Conservation (phyloP, 306 rosid species). For the Comarum palustre region DNA sequence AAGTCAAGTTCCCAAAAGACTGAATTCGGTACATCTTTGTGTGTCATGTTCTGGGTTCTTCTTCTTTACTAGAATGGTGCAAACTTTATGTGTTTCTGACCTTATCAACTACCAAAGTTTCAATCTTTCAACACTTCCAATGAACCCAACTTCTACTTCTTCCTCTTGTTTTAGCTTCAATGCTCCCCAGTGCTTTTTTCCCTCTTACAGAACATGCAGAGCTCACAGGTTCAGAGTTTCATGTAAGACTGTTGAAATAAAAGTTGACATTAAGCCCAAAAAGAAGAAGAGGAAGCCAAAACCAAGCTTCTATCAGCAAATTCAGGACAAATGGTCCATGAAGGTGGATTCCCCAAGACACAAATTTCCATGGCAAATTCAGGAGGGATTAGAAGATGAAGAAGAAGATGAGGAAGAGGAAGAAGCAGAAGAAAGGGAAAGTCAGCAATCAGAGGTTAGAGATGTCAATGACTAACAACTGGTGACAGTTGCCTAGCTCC, state of each 20-base stretch:
- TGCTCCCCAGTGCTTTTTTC: slow-evolving; percentile 34
- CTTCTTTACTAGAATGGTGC: no score
- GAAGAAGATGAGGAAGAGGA: slow-evolving; percentile 11
- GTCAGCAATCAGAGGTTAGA: no score
- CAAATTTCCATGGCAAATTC: slow-evolving; percentile 70
- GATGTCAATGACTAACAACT: no score
- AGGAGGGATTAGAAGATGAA: no score
- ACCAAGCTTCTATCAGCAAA: slow-evolving; percentile 83
- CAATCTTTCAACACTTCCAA: slow-evolving; percentile 36
- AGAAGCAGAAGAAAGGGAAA: background rate
- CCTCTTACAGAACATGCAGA: slow-evolving; percentile 18
- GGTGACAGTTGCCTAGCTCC: no score
- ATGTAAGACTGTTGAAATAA: slow-evolving; percentile 37
- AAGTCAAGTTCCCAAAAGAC: no score
- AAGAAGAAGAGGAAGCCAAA: slow-evolving; percentile 51
- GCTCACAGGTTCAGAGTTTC: slow-evolving; percentile 46
- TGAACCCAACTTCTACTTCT: slow-evolving; percentile 21
- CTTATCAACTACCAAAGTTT: no score
- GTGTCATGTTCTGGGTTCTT: no score
- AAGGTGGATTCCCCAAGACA: slow-evolving; percentile 51
- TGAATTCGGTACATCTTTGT: no score
- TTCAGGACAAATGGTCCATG: slow-evolving; percentile 69
- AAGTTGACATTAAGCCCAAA: slow-evolving; percentile 32
- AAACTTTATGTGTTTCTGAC: no score
- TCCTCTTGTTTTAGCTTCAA: slow-evolving; percentile 24